A percentile compares a stretch with the other conserved stretches of the same genome.
These are phyloP conservation scores for Malus asiatica DNA, from an alignment of 306 rosid genomes.

Conservation along the genomic window DNA sequence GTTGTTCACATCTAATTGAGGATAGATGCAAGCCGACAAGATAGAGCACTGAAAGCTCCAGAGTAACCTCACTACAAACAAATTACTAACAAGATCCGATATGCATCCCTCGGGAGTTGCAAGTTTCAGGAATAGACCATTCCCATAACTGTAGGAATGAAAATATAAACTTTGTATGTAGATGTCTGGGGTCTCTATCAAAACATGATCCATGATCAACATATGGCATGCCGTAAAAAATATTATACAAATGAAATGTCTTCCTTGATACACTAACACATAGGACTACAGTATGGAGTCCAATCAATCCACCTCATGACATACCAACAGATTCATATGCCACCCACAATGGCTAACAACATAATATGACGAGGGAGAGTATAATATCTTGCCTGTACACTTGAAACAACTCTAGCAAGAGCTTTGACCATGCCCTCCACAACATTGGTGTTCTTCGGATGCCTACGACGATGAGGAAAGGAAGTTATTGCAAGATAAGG, in stretches of 20 bases:
- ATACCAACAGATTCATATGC: not conserved
- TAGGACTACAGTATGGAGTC: not conserved
- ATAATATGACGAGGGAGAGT: not conserved
- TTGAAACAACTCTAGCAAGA: constrained; percentile 89
- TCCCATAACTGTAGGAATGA: not conserved
- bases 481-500: not conserved
- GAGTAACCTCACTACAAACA: not conserved
- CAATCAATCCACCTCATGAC: not conserved
- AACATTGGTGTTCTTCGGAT: constrained; percentile 91
- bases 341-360: not conserved
- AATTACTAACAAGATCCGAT: not conserved
- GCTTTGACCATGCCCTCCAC: constrained; percentile 96
- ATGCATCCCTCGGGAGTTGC: not conserved
- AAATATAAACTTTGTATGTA: not conserved
- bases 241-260: not conserved
- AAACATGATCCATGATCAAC: not conserved
- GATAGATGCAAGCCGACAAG: not conserved
- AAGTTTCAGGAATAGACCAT: not conserved
- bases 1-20: not conserved
- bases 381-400: constrained; percentile 58
- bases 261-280: constrained; percentile 1
- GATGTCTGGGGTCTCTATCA: not conserved
- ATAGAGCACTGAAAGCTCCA: not conserved
- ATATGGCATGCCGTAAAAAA: not conserved
- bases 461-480: constrained; percentile 39